Conservation (phyloP, 345 rosid genomes). For the Salix brachista region DNA sequence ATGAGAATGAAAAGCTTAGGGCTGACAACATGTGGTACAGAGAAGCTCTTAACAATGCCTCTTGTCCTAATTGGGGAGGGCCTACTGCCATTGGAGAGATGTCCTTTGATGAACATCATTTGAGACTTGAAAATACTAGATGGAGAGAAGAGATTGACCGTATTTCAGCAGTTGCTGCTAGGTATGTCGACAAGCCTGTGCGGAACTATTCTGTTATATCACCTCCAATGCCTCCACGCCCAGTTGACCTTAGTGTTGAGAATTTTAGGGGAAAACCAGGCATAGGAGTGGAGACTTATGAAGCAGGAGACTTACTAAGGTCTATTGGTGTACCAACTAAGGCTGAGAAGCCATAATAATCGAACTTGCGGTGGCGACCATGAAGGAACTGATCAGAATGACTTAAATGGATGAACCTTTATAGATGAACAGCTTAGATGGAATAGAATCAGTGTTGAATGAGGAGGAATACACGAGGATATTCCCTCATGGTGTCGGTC, state of each 20-base stretch:
- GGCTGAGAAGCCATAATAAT: conserved; percentile 60
- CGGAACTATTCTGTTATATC: conserved; percentile 69
- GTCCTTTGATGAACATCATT: conserved; percentile 92
- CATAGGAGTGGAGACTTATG: conserved; percentile 58
- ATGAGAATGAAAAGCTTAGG: conserved; percentile 84
- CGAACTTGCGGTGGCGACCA: conserved; percentile 77
- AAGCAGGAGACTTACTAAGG: conserved; percentile 68
- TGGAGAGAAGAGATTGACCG: conserved; percentile 93
- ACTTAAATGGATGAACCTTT: conserved; percentile 72
- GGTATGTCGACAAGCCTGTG: conserved; percentile 89
- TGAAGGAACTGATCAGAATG: conserved; percentile 83
- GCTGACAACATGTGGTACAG: conserved; percentile 76
- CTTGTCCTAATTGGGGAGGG: conserved; percentile 95
- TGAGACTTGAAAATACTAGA: conserved; percentile 81
- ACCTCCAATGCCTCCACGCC: conserved; percentile 52
- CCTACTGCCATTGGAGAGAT: conserved; percentile 89
- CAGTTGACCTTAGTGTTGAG: conserved; percentile 62
- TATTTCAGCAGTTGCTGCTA: conserved; percentile 84
- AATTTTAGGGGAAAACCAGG: conserved; percentile 42
- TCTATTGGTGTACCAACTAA: conserved; percentile 51
- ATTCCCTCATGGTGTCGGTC: conserved; percentile 58
- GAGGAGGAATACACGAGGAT: conserved; percentile 61
- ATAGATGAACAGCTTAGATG: conserved; percentile 59
- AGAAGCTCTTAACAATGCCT: conserved; percentile 83
- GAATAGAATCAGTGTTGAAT: conserved; percentile 35